Base-by-base conservation (phyloP, 768 basidiomycete species). In the Kwoniella sp. region DNA sequence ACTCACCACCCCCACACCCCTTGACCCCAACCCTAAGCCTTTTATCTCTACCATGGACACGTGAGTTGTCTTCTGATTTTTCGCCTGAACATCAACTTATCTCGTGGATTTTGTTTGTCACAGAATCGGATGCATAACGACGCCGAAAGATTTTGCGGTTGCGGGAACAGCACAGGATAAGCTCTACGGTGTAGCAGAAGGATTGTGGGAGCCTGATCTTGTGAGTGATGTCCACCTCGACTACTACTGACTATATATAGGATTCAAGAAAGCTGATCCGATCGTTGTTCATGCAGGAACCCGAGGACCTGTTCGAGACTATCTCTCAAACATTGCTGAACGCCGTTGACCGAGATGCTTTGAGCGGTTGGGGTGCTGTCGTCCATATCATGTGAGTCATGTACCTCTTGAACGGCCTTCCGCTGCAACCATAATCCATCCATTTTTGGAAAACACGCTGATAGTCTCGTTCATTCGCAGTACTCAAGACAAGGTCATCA, bases 281-380 rank as follows among this genome's bases (percentile, higher is more conserved):
- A 19, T 19, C 17, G 17, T 10, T 44, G 17, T 10, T 44, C 10
- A 2, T 17, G 24, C 40, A 83, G 82, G 93, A 88, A 77, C 87
- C 94, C 15, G 96, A 98, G 76, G 96, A 98, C 80, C 83, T 99
- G 50, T 99, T 99, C 76, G 96, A 99, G 83, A 98, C 96, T 1
- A 93, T 97, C 74, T 92, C 91, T 27, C 96, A 99, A 81, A 94
- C 93, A 7, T 81, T 99, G 64, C 80, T 98, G 80, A 98, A 94
- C 73, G 90, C 92, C 5, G 88, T 97, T 33, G 96, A 99, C 78
- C 86, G 96, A 51, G 96, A 98, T 81, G 93, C 95, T 22, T 91
- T 87, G 79, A 96, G 93, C 58, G 96, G 96, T 64, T 97, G 92
- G 93, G 96, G 96, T 47, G 92, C 88, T 37, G 81, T 96, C 58